These are phyloP conservation scores for Tympanopsis confertula DNA, from an alignment of 2,329 filamentous ascomycete genomes.

Conservation along the genomic window DNA sequence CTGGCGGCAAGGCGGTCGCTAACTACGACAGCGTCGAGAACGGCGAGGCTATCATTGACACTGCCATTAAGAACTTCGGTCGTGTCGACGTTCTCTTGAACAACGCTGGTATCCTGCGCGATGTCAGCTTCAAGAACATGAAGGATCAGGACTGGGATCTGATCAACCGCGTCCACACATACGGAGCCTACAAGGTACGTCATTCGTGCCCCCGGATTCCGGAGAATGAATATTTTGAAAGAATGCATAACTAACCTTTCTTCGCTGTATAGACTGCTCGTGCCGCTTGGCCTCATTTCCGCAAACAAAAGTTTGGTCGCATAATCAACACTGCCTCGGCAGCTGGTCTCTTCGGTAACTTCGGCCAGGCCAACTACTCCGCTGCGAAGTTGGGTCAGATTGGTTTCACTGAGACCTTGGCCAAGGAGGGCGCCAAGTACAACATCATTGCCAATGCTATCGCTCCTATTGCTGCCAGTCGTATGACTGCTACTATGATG, in stretches of 20 bases:
- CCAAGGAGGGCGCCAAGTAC: conserved; percentile 66
- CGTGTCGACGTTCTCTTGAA: conserved; percentile 65
- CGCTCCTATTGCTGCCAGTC: conserved; percentile 52
- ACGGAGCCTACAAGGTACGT: conserved; percentile 48
- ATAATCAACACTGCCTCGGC: conserved; percentile 65
- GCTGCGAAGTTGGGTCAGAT: conserved; percentile 65
- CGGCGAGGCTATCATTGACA: conserved; percentile 61
- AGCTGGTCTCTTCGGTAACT: conserved; percentile 62
- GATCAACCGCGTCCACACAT: conserved; percentile 61
- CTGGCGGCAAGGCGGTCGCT: conserved; percentile 63
- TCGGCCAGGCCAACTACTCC: conserved; percentile 68
- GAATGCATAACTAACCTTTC: no score
- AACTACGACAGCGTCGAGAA: conserved; percentile 66
- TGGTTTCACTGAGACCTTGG: conserved; percentile 65
- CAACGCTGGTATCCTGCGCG: conserved; percentile 64
- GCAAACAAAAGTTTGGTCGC: conserved; percentile 67
- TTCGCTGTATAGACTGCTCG: conserved; percentile 46
- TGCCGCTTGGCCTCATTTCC: conserved; percentile 67
- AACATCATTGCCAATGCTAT: conserved; percentile 67
- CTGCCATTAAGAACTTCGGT: conserved; percentile 46
- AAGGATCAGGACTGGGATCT: conserved; percentile 67
- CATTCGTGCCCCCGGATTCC: background rate
- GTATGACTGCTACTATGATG: conserved; percentile 69
- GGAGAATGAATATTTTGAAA: background rate
- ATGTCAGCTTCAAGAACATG: conserved; percentile 73